Evolutionary conservation across 2,329 filamentous ascomycete genomes (phyloP).

Genomic region (Akanthomyces dipterigenus): DNA sequence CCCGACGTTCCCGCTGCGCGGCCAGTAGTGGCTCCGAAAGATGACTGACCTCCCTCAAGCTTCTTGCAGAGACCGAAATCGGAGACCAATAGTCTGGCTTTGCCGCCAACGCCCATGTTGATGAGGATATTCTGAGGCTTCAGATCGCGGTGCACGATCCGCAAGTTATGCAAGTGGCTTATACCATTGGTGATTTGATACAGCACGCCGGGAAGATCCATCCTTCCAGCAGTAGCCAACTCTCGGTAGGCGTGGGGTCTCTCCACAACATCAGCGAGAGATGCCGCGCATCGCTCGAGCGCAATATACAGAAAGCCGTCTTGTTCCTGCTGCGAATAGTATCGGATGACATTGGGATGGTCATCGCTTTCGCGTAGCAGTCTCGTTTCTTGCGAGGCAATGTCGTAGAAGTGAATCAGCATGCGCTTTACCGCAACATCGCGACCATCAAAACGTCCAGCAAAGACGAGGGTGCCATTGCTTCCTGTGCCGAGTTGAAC

Average conservation of each 20-base stretch:
- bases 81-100: slow-evolving; percentile 83
- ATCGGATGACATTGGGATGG: slow-evolving; percentile 91
- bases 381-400: slow-evolving; percentile 89
- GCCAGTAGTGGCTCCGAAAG: slow-evolving; percentile 87
- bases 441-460: slow-evolving; percentile 87
- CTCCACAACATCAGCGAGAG: slow-evolving; percentile 84
- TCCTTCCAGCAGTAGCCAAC: slow-evolving; percentile 64
- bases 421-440: slow-evolving; percentile 95
- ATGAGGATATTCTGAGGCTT: slow-evolving; percentile 98
- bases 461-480: slow-evolving; percentile 94
- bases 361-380: slow-evolving; percentile 89
- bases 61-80: slow-evolving; percentile 99
- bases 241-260: slow-evolving; percentile 60
- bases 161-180: slow-evolving; percentile 79
- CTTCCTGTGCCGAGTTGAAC: slow-evolving; percentile 70
- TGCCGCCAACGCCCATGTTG: slow-evolving; percentile 60
- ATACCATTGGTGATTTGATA: slow-evolving; percentile 88
- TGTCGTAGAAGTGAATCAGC: slow-evolving; percentile 91
- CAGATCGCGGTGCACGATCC: slow-evolving; percentile 93
- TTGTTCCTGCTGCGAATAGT: slow-evolving; percentile 85
- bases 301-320: slow-evolving; percentile 94
- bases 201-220: slow-evolving; percentile 71
- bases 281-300: slow-evolving; percentile 87
- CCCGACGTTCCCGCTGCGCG: slow-evolving; percentile 90
- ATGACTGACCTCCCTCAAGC: slow-evolving; percentile 87